Evolutionary conservation across 139 green algal genomes (phyloP).

Genomic region (Trebouxia sp.): DNA sequence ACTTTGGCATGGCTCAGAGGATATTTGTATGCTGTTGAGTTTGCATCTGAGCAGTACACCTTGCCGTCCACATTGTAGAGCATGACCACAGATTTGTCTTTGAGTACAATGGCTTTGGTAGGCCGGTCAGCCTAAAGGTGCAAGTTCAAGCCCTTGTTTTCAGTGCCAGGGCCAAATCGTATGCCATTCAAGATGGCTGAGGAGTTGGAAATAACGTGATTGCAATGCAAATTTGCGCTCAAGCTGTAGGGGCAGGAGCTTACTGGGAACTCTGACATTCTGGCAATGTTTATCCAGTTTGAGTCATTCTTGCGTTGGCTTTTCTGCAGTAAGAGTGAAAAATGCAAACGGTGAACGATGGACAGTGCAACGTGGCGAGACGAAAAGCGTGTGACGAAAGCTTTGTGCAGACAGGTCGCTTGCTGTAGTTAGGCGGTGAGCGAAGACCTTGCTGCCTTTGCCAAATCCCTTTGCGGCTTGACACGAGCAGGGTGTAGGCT

Average conservation of each 20-base stretch:
- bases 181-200: too few species aligned
- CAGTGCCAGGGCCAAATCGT: neutral
- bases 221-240: too few species aligned
- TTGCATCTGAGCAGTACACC: constrained; percentile 63
- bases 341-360: too few species aligned
- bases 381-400: too few species aligned
- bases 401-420: neutral
- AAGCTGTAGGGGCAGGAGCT: too few species aligned
- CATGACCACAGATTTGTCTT: constrained; percentile 46
- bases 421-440: too few species aligned
- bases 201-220: too few species aligned
- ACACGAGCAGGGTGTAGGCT: neutral
- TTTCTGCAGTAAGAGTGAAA: constrained; percentile 5
- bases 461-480: constrained; percentile 5
- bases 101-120: constrained; percentile 56
- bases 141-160: neutral
- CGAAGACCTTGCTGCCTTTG: neutral
- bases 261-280: constrained; percentile 27
- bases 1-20: constrained; percentile 58
- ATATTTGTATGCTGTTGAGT: constrained; percentile 69
- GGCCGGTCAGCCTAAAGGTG: constrained; percentile 29
- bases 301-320: constrained; percentile 16
- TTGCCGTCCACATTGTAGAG: constrained; percentile 40
- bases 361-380: too few species aligned
- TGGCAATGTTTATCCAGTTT: constrained; percentile 22